Evolutionary conservation across 306 rosid species (phyloP), one percentile per base, ranked within the genome.

Genomic region (Dalbergia oliveri): DNA sequence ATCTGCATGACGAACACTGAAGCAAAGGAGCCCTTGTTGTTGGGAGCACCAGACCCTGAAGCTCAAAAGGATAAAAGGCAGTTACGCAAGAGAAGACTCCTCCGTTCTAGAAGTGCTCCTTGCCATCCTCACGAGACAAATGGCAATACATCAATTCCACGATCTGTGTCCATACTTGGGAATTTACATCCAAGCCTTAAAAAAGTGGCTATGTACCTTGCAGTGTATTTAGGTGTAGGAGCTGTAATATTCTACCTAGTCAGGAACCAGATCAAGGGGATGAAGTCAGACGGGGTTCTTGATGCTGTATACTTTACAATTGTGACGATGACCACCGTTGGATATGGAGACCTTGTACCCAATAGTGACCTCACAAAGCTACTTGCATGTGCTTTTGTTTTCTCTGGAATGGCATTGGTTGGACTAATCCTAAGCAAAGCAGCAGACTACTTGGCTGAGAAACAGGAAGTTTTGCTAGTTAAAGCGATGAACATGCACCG

Each of bases 91-190:
- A 86, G 88, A 80, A 87, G 82, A 67, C 13, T 54, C 70, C 83
- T 79, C 43, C 94, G 77, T 13, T 54, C 81, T 76, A 88, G 53
- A 88, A 89, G 93, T 78, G 97, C 91, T 65, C 94, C 93, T 16
- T 21, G 45, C 66, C 80, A 19, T 69, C 66, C 78, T 51, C 41
- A 39, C 0, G 45, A 60, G 35, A 73, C n/a, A 69, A 78, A 66
- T 31, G 54, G 15, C 73, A 57, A 49, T 11, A 67, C 34, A 31
- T 59, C 82, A 23, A 33, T 60, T 41, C 78, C 73, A 9, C 77
- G 4, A 58, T 69, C 50, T 1, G 59, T 11, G 11, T 70, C 84
- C 66, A 81, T 81, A 58, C 78, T 87, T 66, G 78, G 78, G 77
- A 79, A 50, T 63, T 15, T 84, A 35, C 84, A 87, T 65, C 88